A percentile compares a stretch with the other conserved stretches of the same genome.
Evolutionary conservation across 78 protist genomes (phyloP).

Genomic region (Dictyostelium purpureum): DNA sequence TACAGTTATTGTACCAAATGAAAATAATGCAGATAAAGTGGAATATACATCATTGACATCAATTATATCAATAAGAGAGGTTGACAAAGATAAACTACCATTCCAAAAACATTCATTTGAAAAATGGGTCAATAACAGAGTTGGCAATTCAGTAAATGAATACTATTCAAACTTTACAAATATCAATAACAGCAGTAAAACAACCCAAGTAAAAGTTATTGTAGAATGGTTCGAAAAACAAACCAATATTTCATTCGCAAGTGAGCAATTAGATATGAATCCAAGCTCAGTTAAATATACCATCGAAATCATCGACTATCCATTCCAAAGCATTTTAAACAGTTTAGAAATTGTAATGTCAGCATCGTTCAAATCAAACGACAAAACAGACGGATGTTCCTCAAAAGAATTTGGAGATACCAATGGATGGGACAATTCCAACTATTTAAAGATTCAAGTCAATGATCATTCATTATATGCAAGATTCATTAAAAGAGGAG

Average conservation of each 20-base stretch:
- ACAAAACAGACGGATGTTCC: not conserved
- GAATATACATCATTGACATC: not conserved
- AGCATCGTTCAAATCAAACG: not conserved
- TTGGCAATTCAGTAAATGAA: not conserved
- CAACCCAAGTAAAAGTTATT: not conserved
- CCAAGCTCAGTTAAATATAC: not conserved
- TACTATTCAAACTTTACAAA: not conserved
- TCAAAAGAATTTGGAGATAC: not conserved
- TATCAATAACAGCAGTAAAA: not conserved
- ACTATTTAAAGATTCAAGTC: not conserved
- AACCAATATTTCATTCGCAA: not conserved
- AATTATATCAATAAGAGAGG: not conserved
- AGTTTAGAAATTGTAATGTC: slow-evolving; percentile 6
- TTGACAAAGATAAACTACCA: not conserved
- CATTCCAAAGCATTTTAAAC: not conserved
- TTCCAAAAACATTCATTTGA: not conserved
- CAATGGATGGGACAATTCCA: not conserved
- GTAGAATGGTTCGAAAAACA: not conserved
- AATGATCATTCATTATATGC: not conserved
- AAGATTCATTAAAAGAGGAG: slow-evolving; percentile 11
- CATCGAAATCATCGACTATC: not conserved
- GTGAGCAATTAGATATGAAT: not conserved
- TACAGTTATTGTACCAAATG: not conserved
- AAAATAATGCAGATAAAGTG: not conserved
- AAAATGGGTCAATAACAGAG: not conserved